Base-by-base conservation (phyloP, 768 basidiomycete species). In the Agrocybe chaxingu region DNA sequence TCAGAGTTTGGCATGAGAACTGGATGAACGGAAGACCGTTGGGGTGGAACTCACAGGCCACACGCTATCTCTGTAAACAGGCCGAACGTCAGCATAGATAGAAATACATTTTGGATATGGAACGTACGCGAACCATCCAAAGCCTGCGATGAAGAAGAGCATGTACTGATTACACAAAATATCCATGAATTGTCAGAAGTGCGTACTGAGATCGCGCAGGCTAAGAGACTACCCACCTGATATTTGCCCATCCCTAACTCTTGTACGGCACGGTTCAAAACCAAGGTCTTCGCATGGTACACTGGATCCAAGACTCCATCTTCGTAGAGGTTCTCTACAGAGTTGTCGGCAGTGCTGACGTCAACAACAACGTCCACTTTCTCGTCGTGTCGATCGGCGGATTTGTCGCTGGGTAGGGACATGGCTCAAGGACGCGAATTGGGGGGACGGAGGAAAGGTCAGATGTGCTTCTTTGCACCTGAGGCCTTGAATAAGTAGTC, bases 101-200 rank as follows among this genome's bases (percentile, higher is more conserved):
- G 6, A n/a, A 4, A 47, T 9, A 32, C 6, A 19, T 39, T 32
- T 7, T 46, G 16, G 47, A 35, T 7, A 30, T 42, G 4, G 29
- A 9, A 72, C 84, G 64, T 63, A 86, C 85, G 84, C 80, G 51
- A 87, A 76, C 85, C 85, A 88, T 45, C 87, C 87, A 66, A 89
- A 87, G 1, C 85, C 87, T 12, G 84, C 76, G 29, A 86, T 82
- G 45, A 80, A 48, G 62, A 89, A 87, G 33, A 89, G 62, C 50
- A 70, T 68, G 71, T 81, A 85, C 84, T 87, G 51, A 13, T 45
- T 9, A 47, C 11, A 41, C 45, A 53, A 19, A 39, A 8, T 18
- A 50, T 32, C 11, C 42, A n/a, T 9, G 18, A 12, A n/a, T 6
- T 16, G 32, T 13, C 34, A 41, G 2, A 24, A 43, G 16, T 30